Evolutionary conservation across 2,329 filamentous ascomycete species (phyloP), one percentile per base, ranked within the genome.

Genomic region (Hypoxylon sp.): DNA sequence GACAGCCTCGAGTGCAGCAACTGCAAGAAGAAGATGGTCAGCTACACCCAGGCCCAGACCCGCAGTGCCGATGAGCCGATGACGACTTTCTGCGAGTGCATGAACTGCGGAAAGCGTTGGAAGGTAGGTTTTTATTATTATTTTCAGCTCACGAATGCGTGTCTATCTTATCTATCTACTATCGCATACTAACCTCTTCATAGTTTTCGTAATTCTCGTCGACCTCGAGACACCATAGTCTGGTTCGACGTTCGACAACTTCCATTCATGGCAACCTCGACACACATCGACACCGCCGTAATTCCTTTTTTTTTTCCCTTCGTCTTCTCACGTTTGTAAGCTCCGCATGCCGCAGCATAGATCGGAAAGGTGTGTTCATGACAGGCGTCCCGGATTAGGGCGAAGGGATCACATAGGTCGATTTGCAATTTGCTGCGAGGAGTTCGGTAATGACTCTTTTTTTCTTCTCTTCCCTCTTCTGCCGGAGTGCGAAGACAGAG

Each of bases 21-120:
- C 79, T 99, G 95, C 80, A 91, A 91, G 73, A 86, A 97, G 85
- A 94, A 91, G 83, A 94, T 93, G 84, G 95, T 98, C 75, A 93
- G 91, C 79, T 99, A 99, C 80, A 93, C 88, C 50, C 95, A 99
- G 81, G 95, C 95, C 4, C 95, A 99, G 84, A 99, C 95, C 15
- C 87, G 95, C 68, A 91, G 88, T 81, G 95, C 95, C 69, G 95
- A 99, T 86, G 95, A 98, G 81, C 94, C 94, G 70, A 91, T 91
- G 89, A 91, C 89, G 65, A 91, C 89, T 34, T 91, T 91, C 77
- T 91, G 89, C 79, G 87, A 90, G 75, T 91, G 89, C 74, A 87
- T 87, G 74, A 82, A 86, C 67, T 91, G 89, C 73, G 89, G 89
- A 49, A 84, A 91, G 74, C 84, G 88, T 57, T 91, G 89, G 89